phyloP scores from a whole-genome alignment of 805 yeast species.

The Saccharomycopsis fodiens region DNA sequence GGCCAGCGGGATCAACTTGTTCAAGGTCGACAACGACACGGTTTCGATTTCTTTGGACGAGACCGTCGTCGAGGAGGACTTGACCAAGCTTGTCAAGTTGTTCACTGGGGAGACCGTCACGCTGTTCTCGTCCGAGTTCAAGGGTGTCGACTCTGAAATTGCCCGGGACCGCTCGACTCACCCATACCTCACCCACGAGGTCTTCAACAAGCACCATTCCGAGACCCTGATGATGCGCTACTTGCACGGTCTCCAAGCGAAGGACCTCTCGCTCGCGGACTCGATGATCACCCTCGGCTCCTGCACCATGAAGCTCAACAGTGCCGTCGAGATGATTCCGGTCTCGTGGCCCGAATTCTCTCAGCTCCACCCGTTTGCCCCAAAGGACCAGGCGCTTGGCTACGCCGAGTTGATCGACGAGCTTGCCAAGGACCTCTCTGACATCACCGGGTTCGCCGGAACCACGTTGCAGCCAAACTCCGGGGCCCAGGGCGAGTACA shows the following conservation, averaged over 20 bases:
- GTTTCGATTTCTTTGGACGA: slow-evolving; percentile 89
- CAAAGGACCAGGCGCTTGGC: slow-evolving; percentile 82
- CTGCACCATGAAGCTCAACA: slow-evolving; percentile 95
- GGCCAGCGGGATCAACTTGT: slow-evolving; percentile 62
- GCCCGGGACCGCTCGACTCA: slow-evolving; percentile 21
- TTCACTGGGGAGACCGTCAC: slow-evolving; percentile 41
- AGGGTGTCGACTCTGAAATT: slow-evolving; percentile 24
- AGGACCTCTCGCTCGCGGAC: slow-evolving; percentile 88
- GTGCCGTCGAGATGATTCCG: slow-evolving; percentile 92
- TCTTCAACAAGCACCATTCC: slow-evolving; percentile 81
- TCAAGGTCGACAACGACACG: slow-evolving; percentile 50
- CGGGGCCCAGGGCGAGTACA: slow-evolving; percentile 97
- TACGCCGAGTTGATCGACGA: slow-evolving; percentile 68
- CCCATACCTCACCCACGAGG: slow-evolving; percentile 50
- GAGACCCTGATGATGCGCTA: slow-evolving; percentile 95
- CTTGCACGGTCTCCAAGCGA: slow-evolving; percentile 72
- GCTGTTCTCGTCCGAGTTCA: neutral
- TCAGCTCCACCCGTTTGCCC: slow-evolving; percentile 88
- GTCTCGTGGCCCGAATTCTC: slow-evolving; percentile 92
- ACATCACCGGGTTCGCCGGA: slow-evolving; percentile 88
- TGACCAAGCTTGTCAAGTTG: slow-evolving; percentile 46
- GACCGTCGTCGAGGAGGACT: slow-evolving; percentile 60
- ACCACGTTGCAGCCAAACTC: slow-evolving; percentile 94
- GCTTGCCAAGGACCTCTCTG: slow-evolving; percentile 77
- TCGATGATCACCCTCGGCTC: slow-evolving; percentile 98